A percentile compares a stretch with the other conserved stretches of the same genome.
Conservation (phyloP, 352 stramenopile species). For the Globisporangium iwayamae region DNA sequence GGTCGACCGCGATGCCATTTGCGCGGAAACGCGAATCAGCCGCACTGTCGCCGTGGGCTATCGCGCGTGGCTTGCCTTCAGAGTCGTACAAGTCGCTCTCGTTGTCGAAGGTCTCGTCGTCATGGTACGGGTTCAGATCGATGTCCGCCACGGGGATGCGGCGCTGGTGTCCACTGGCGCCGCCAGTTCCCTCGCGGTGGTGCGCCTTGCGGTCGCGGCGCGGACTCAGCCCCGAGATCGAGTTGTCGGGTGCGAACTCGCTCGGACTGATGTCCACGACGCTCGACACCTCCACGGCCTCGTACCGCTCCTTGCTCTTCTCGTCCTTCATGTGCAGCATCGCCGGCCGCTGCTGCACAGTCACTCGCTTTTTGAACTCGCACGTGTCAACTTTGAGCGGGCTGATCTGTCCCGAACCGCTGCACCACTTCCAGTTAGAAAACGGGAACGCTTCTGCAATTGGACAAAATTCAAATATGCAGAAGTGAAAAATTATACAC, state of each 20-base stretch:
- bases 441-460: neutral
- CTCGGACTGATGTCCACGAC: slow-evolving; percentile 40
- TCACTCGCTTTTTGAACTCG: neutral
- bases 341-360: too few relatives aligned
- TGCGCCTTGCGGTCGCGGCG: slow-evolving; percentile 28
- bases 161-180: slow-evolving; percentile 6
- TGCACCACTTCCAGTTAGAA: neutral
- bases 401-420: too few relatives aligned
- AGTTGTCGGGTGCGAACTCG: slow-evolving; percentile 29
- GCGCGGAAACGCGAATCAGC: slow-evolving; percentile 60
- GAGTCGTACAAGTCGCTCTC: slow-evolving; percentile 29
- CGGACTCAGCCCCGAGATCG: slow-evolving; percentile 27
- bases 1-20: slow-evolving; percentile 71
- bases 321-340: slow-evolving; percentile 53
- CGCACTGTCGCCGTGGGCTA: slow-evolving; percentile 26
- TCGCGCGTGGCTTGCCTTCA: slow-evolving; percentile 28
- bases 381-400: neutral
- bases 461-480: neutral
- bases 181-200: neutral
- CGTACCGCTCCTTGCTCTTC: slow-evolving; percentile 35
- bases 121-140: slow-evolving; percentile 19
- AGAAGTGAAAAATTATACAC: neutral
- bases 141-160: slow-evolving; percentile 16
- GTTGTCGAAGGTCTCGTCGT: slow-evolving; percentile 20
- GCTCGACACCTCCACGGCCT: slow-evolving; percentile 35